Evolutionary conservation across 169 alveolate species (phyloP), one percentile per base, ranked within the genome.

Genomic region (Babesia caballi): DNA sequence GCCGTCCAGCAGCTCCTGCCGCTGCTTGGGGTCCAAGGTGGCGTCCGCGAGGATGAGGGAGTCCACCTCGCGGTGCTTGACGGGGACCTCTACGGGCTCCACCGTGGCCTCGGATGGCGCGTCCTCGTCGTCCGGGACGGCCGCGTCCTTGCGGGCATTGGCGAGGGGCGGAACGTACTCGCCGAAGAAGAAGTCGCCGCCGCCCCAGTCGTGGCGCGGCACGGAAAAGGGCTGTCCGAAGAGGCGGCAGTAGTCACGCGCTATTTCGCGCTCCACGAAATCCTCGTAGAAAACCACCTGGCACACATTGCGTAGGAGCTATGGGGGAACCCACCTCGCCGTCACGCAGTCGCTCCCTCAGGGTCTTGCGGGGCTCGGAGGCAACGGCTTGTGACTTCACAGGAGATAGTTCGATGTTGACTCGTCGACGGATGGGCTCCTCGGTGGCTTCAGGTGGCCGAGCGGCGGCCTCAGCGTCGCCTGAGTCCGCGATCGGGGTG

Each of bases 121-220:
- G 30, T 56, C 66, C 23, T 15, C 59, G 15, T 49, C 66, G 25
- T 46, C 50, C 25, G 30, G 33, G 1, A 30, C 40, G 9, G 51
- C 19, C 1, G 25, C 23, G 2, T 61, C 83, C 25, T 58, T 60
- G 14, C 12, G 33, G 0, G 0, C 49, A 25, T 19, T 23, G 28
- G 15, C 27, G 25, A 8, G 60, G 12, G 61, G 0, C 17, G 56
- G 53, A 0, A 72, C 67, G 11, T 72, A n/a, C 41, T 72, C 77
- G n/a, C 83, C 83, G 23, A 35, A 72, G 49, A 58, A 72, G 25
- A 52, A 72, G 58, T 72, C 61, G 17, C 67, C 74, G 9, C 83
- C 83, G 6, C 82, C 85, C 85, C 85, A 77, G 47, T 77, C 85
- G 21, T 77, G 85, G 19, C 85, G 54, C 8, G 85, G 85, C 15